phyloP scores from a whole-genome alignment of 2,329 filamentous ascomycete species.

The Fusarium nygamai region DNA sequence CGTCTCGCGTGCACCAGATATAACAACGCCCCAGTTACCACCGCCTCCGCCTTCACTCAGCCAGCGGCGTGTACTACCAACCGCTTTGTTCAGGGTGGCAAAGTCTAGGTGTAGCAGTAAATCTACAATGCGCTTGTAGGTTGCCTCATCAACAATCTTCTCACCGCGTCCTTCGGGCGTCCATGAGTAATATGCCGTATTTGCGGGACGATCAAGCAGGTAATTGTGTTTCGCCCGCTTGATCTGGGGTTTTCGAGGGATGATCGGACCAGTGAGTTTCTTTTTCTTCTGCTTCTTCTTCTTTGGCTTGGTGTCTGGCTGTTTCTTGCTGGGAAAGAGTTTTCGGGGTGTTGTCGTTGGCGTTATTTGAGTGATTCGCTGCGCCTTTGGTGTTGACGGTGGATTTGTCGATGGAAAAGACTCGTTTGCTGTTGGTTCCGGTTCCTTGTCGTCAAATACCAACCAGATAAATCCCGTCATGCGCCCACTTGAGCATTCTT shows the following conservation, averaged over 20 bases:
- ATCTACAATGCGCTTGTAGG: conserved; percentile 75
- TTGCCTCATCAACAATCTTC: conserved; percentile 68
- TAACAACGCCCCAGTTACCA: conserved; percentile 60
- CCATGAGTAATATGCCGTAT: conserved; percentile 74
- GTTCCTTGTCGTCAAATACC: conserved; percentile 71
- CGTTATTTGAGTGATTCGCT: conserved; percentile 37
- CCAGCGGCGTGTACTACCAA: conserved; percentile 75
- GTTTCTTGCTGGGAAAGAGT: conserved; percentile 44
- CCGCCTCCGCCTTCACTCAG: conserved; percentile 70
- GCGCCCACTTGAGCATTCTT: conserved; percentile 93
- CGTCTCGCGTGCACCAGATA: conserved; percentile 56
- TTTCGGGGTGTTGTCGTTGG: conserved; percentile 49
- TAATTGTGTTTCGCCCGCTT: conserved; percentile 67
- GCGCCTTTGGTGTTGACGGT: conserved; percentile 49
- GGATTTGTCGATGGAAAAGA: conserved; percentile 39
- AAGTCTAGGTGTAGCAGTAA: conserved; percentile 80
- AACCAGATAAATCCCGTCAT: conserved; percentile 96
- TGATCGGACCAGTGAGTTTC: conserved; percentile 67
- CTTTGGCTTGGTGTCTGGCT: conserved; percentile 5
- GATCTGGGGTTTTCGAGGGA: conserved; percentile 70
- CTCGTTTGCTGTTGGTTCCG: conserved; percentile 17
- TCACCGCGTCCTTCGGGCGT: conserved; percentile 69
- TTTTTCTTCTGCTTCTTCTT: conserved; percentile 53
- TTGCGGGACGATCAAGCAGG: conserved; percentile 59
- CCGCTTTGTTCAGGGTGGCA: conserved; percentile 69